phyloP scores from a whole-genome alignment of 768 basidiomycete species.

The Rhizopogon salebrosus region DNA sequence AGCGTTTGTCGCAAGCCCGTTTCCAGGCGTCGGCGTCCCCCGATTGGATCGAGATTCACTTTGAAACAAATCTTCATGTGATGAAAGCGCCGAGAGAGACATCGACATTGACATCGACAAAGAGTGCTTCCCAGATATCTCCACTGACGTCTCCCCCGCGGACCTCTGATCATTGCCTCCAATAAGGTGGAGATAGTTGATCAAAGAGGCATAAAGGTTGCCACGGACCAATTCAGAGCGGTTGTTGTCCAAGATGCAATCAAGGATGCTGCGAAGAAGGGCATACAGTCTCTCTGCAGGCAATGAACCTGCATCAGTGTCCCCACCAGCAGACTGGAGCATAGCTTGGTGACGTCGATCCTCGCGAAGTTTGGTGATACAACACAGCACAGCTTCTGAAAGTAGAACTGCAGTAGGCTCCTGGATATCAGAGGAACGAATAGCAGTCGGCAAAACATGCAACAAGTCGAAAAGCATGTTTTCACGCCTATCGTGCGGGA shows the following conservation, averaged over 20 bases:
- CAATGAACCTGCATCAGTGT: constrained; percentile 59
- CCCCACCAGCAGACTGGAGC: constrained; percentile 59
- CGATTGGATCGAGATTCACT: constrained; percentile 31
- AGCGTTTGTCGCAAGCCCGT: not conserved
- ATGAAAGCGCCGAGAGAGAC: constrained; percentile 30
- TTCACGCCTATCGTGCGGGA: constrained; percentile 80
- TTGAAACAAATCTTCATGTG: constrained; percentile 36
- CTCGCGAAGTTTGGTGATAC: constrained; percentile 85
- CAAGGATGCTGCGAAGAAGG: constrained; percentile 69
- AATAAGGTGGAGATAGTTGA: constrained; percentile 83
- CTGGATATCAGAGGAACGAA: constrained; percentile 60
- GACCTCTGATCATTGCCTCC: constrained; percentile 15
- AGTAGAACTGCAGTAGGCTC: constrained; percentile 77
- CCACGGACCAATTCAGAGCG: constrained; percentile 85
- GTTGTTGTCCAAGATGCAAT: constrained; percentile 71
- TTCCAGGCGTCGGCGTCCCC: constrained; percentile 14
- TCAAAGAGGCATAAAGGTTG: constrained; percentile 87
- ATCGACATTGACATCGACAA: constrained; percentile 22
- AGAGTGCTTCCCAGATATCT: constrained; percentile 20
- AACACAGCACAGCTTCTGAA: constrained; percentile 75
- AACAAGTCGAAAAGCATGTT: constrained; percentile 88
- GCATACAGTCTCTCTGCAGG: constrained; percentile 76
- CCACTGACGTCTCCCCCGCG: constrained; percentile 10
- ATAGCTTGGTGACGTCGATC: constrained; percentile 68
- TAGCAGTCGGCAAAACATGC: constrained; percentile 67